Base-by-base conservation (phyloP, 1,284 basidiomycete species). In the Cystobasidiaceae sp. region DNA sequence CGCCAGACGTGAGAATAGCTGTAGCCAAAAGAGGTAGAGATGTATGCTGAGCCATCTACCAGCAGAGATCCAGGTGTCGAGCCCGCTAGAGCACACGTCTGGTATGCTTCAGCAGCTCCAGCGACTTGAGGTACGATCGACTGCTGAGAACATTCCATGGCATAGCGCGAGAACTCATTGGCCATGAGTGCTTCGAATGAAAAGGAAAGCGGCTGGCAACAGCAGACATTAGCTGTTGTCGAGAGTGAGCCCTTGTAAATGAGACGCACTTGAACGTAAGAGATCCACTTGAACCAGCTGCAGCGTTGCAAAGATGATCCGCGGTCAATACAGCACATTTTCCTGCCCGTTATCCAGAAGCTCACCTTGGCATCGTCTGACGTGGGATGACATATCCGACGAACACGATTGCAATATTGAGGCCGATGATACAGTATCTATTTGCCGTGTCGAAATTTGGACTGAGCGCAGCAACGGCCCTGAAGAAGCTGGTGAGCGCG, bases 391-490 rank as follows among this genome's bases (percentile, higher is more conserved):
- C 73, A 66, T 75, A 74, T 7, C 58, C 30, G 21, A 60, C 69
- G 33, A 39, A 72, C 68, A 75, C 64, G 43, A 75, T 71, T 48
- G 73, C 70, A 8, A 75, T 68, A 63, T 74, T 74, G 45, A 75
- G 66, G 1, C 70, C 62, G 27, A 74, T 48, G 21, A 73, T 73
- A 23, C 63, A 72, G 58, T 69, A 73, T n/a, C 73, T 70, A 58
- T 72, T 73, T n/a, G 73, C 73, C 30, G 67, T 69, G 37, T 75
- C 74, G 46, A 75, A 75, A 17, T 68, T 67, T 3, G 74, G 71
- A 17, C 65, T 67, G 32, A 73, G 66, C 2, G 72, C 71, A 15
- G 72, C 74, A 27, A 74, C 67, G 61, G 71, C 68, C 28, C 74
- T 68, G 66, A 75, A 75, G 39, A 60, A 66, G 28, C 46, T 28